A percentile compares a stretch with the other conserved stretches of the same genome.
Evolutionary conservation across 2,329 filamentous ascomycete species (phyloP).

Genomic region (Alternaria sp.): DNA sequence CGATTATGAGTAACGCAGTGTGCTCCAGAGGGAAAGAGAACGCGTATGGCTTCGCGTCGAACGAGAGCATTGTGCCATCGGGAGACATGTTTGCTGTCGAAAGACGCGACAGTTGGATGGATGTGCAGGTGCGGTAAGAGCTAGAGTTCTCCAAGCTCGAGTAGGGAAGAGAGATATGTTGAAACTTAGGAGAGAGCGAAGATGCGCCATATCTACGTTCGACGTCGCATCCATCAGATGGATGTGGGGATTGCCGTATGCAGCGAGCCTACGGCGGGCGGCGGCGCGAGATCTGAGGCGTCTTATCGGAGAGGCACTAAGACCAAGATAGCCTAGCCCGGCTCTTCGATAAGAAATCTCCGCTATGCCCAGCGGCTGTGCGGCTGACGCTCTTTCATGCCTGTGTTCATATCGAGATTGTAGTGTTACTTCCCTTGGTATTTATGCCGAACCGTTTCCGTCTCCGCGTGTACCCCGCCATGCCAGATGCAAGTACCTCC

Average conservation of each 20-base stretch:
- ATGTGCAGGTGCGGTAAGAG: neutral
- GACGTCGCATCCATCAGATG: constrained; percentile 11
- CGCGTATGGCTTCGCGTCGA: constrained; percentile 57
- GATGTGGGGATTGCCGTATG: constrained; percentile 16
- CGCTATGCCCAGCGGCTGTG: constrained; percentile 1
- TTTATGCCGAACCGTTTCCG: neutral
- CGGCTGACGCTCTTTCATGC: neutral
- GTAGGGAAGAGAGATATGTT: neutral
- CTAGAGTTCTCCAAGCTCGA: neutral
- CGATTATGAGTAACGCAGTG: constrained; percentile 61
- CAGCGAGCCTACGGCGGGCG: constrained; percentile 29
- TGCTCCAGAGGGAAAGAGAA: constrained; percentile 58
- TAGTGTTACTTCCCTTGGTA: neutral
- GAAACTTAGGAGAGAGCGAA: neutral
- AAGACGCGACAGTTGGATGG: neutral
- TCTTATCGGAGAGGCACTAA: constrained; percentile 26
- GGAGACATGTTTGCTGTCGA: constrained; percentile 13
- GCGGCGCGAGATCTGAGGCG: constrained; percentile 17
- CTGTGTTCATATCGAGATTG: neutral
- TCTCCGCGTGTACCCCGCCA: neutral
- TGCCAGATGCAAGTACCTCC: constrained; percentile 34
- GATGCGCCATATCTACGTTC: constrained; percentile 1
- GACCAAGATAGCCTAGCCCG: constrained; percentile 3
- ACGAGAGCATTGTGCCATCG: constrained; percentile 26
- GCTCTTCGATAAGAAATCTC: constrained; percentile 2